Evolutionary conservation across 1,284 basidiomycete genomes (phyloP), one percentile per base, ranked within the genome.

Genomic region (Ustilago curta): DNA sequence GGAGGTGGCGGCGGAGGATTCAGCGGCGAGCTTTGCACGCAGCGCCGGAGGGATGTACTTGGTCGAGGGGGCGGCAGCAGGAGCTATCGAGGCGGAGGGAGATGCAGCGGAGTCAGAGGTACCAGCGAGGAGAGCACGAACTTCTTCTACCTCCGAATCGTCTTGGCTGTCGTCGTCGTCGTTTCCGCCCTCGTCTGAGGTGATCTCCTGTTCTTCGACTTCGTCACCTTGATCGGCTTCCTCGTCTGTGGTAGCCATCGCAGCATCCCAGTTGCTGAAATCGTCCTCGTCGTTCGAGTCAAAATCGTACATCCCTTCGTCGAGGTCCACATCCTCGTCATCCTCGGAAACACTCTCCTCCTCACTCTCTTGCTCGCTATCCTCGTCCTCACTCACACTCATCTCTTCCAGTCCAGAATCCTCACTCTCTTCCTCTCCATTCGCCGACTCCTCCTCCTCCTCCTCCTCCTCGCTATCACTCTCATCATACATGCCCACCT

Each of bases 11-110:
- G 56, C n/a, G 31, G 59, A 50, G 5, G 64, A 55, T 31, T 79
- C 70, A 18, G 73, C 70, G 11, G 85, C 84, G 16, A 84, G 85
- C 16, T 86, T 81, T 14, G 84, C 78, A 1, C 86, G 86, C 2
- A 88, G 70, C 21, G 88, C 87, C 0, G 88, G 88, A 0, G 88
- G 88, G 11, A 89, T 77, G 79, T 89, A 88, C 62, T 86, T 85
- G 0, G 82, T 80, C 0, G 84, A 49, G 0, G 80, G 63, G 7
- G 82, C 23, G 19, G 61, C 47, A 45, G 59, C n/a, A 5, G 54
- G 8, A 21, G 62, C 53, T 19, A 57, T 19, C 9, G 14, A 12
- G 25, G 51, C 7, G n/a, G 48, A 1, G 6, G 50, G 18, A 21
- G 44, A 8, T 4, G 58, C 19, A 9, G 43, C 23, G 1, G 69